Base-by-base conservation (phyloP, 345 rosid species). In the Pugionium cornutum region DNA sequence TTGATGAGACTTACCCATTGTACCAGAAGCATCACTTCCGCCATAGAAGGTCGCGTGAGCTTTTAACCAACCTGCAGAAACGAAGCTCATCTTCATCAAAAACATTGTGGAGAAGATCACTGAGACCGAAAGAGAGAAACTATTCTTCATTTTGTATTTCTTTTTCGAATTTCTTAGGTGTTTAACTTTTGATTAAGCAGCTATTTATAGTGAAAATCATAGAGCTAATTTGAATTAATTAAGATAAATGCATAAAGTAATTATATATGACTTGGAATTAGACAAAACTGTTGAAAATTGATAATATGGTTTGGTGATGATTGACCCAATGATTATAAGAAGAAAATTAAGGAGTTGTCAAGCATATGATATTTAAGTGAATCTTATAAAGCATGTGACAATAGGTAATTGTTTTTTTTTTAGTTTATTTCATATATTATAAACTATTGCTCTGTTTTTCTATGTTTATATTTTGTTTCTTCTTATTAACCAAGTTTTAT, bases 21-120 rank as follows among this genome's bases (percentile, higher is more conserved):
- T 80, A 28, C 83, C 89, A 9, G 86, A 75, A 56, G 85, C 86
- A 71, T 84, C 86, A 54, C 79, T 74, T 30, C 83, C 89, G 4
- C 89, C 89, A 51, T 84, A 82, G 79, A 84, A 82, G 44, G 89
- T 82, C 10, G 85, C 86, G 66, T 84, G 82, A 52, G 89, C 89
- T 48, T 29, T 31, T 36, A 58, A 45, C 89, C 86, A 84, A 36
- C 73, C 77, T 18, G 75, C 82, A 7, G 85, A 78, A 56, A 81
- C 87, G 25, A 53, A 67, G 0, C 58, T 45, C 4, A 54, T 7
- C 25, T 55, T 41, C 31, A 70, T 31, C 72, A 70, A 60, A 31
- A 82, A 39, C 28, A 77, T 45, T 32, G 57, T 76, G 18, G 76
- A 74, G 70, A 76, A 37, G 27, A 81, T 52, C 3, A 78, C n/a